These are phyloP conservation scores for Voacanga thouarsii DNA, from an alignment of 257 asterid species.

Conservation along the genomic window DNA sequence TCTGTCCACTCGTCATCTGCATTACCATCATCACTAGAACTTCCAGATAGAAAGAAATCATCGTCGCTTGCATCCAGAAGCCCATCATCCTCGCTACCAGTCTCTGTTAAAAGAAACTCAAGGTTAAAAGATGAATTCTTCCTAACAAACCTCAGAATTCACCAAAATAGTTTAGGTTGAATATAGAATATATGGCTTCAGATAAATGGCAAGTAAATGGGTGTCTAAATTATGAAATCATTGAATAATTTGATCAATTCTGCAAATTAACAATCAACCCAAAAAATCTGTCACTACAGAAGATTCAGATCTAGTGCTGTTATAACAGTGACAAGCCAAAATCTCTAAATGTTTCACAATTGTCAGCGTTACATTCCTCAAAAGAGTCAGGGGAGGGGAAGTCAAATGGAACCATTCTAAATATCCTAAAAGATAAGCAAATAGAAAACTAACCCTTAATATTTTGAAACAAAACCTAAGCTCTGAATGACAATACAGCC, in stretches of 20 bases:
- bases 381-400: not conserved
- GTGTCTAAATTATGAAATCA: not conserved
- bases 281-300: not conserved
- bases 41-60: constrained; percentile 80
- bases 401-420: not conserved
- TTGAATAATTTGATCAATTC: not conserved
- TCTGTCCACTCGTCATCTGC: constrained; percentile 94
- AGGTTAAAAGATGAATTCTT: constrained; percentile 12
- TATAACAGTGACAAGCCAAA: not conserved
- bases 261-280: not conserved
- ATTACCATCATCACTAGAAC: constrained; percentile 91
- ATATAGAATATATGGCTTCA: not conserved
- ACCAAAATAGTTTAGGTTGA: not conserved
- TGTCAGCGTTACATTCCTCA: not conserved
- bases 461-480: not conserved
- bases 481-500: not conserved
- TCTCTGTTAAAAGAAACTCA: constrained; percentile 53
- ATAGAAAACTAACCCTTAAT: not conserved
- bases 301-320: not conserved
- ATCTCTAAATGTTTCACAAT: not conserved
- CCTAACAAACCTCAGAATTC: not conserved
- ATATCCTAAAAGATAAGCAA: not conserved
- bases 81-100: constrained; percentile 98
- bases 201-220: not conserved
- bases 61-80: constrained; percentile 78